Base-by-base conservation (phyloP, 1,139 yeast genomes). In the Hansenula lynferdii region DNA sequence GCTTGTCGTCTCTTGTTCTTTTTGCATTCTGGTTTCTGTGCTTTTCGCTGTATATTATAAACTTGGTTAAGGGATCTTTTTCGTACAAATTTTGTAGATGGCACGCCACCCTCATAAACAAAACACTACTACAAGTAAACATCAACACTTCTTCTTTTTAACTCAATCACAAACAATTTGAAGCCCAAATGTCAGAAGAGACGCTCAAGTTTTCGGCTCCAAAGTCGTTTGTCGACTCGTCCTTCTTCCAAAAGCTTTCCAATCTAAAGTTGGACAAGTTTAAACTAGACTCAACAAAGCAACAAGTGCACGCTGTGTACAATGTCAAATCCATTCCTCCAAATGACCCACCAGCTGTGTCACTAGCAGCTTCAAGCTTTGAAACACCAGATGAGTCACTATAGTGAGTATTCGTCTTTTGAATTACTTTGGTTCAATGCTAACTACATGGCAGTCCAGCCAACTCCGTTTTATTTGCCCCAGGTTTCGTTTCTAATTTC, bases 191-290 rank as follows among this genome's bases (percentile, higher is more conserved):
- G 45, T n/a, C 34, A 9, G 6, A 31, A 8, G 38, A 42, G 6
- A 28, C 37, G 20, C 47, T 74, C 26, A 67, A 67, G 46, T 80
- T 69, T 58, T 69, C 76, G 1, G 75, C 85, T 0, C 62, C 80
- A 20, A 78, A 74, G 43, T 82, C 96, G 2, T 84, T 84, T 57
- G 79, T 84, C 25, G 97, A 90, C 53, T 77, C 96, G 1, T 77
- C 95, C 0, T 92, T 92, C 61, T 92, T 92, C 64, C 80, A 82
- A 32, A 75, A 73, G 48, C 69, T 92, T 17, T 72, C 92, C 0
- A 74, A 74, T 38, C 60, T 75, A 50, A 87, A 87, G 55, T 69
- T 87, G 35, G 77, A 85, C 44, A 71, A 77, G 36, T 74, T 75
- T 54, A 83, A 80, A 55, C 67, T 64, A 11, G 61, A 58, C 40